A percentile compares a stretch with the other conserved stretches of the same genome.
Conservation (phyloP, 202 grass and related monocot species). For the Zizania palustris region DNA sequence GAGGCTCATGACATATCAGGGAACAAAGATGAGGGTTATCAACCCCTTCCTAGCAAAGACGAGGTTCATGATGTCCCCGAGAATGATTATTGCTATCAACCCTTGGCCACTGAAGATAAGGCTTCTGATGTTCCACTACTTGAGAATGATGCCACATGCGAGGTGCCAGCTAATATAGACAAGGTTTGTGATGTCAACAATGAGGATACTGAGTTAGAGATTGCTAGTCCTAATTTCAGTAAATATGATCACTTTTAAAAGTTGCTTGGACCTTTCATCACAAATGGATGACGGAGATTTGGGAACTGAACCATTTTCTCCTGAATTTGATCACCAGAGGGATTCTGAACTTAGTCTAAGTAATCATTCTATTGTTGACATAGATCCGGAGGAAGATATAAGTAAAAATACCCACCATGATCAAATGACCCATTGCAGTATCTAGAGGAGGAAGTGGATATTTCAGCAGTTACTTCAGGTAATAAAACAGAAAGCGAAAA, state of each 20-base stretch:
- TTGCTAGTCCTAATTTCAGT: slow-evolving; percentile 44
- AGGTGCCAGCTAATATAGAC: slow-evolving; percentile 15
- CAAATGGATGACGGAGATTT: slow-evolving; percentile 57
- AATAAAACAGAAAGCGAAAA: slow-evolving; percentile 30
- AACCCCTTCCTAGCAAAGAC: slow-evolving; percentile 30
- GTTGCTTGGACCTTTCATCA: slow-evolving; percentile 80
- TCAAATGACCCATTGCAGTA: slow-evolving; percentile 34
- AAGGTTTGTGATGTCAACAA: slow-evolving; percentile 37
- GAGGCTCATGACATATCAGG: slow-evolving; percentile 16
- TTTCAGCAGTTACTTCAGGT: slow-evolving; percentile 34
- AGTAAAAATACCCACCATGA: slow-evolving; percentile 33
- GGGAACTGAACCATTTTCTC: slow-evolving; percentile 52
- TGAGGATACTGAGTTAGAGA: slow-evolving; percentile 31
- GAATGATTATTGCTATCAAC: slow-evolving; percentile 3
- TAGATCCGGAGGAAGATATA: slow-evolving; percentile 40
- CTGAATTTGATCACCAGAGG: slow-evolving; percentile 51
- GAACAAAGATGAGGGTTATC: slow-evolving; percentile 27
- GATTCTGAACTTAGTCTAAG: slow-evolving; percentile 43
- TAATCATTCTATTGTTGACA: slow-evolving; percentile 46
- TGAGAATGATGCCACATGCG: slow-evolving; percentile 22
- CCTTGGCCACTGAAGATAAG: slow-evolving; percentile 39
- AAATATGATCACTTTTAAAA: slow-evolving; percentile 84
- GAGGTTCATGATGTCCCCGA: slow-evolving; percentile 27
- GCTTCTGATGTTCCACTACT: slow-evolving; percentile 36
- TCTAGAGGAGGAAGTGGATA: slow-evolving; percentile 34